A percentile compares a stretch with the other conserved stretches of the same genome.
These are phyloP conservation scores for Glycine soja DNA, from an alignment of 306 rosid genomes.

Conservation along the genomic window DNA sequence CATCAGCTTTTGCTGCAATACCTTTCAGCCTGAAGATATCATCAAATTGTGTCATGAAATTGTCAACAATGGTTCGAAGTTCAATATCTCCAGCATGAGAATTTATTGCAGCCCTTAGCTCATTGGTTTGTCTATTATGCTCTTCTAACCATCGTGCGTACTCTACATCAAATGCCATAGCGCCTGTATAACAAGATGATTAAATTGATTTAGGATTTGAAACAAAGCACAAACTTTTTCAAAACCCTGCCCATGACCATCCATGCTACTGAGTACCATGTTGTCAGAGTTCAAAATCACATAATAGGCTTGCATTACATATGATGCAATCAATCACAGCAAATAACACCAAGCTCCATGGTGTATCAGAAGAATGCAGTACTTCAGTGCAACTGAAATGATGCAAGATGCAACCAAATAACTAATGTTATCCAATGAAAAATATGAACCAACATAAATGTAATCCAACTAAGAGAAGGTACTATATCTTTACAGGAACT, in stretches of 20 bases:
- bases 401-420: constrained; percentile 3
- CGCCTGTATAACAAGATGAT: constrained; percentile 66
- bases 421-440: not conserved
- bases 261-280: constrained; percentile 3
- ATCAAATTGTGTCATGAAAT: constrained; percentile 79
- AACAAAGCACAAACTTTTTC: constrained; percentile 16
- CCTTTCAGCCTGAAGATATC: constrained; percentile 93
- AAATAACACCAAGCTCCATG: constrained; percentile 20
- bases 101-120: constrained; percentile 95
- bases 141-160: constrained; percentile 95
- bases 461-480: not conserved
- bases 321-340: constrained; percentile 4
- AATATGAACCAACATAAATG: not conserved
- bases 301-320: not conserved
- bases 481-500: not conserved
- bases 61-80: constrained; percentile 87
- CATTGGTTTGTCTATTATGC: constrained; percentile 84
- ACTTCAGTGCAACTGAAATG: constrained; percentile 5
- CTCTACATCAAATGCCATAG: constrained; percentile 89
- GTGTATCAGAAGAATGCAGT: not conserved
- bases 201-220: constrained; percentile 25
- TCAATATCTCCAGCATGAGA: constrained; percentile 96
- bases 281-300: constrained; percentile 11
- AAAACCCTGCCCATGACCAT: constrained; percentile 3
- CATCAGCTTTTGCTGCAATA: constrained; percentile 91